Conservation (phyloP, 371 early-diverging fungal species). For the Cokeromyces recurvatus region DNA sequence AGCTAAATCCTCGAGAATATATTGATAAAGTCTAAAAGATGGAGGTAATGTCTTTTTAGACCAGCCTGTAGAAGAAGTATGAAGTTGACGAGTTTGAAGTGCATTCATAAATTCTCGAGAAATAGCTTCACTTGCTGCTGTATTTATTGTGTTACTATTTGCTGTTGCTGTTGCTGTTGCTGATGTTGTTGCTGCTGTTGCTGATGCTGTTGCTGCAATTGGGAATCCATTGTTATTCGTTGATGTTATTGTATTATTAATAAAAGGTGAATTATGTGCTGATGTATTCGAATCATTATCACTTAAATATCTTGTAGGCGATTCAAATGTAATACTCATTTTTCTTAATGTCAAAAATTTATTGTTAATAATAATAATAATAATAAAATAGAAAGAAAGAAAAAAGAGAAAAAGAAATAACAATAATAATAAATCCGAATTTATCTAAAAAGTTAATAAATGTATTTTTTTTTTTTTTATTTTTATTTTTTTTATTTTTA, state of each 20-base stretch:
- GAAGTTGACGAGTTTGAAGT: slow-evolving; percentile 10
- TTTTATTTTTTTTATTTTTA: too few relatives aligned
- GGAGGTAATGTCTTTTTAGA: not conserved
- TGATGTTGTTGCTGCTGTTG: not conserved
- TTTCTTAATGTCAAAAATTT: not conserved
- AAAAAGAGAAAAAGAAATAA: not conserved
- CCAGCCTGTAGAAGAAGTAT: not conserved
- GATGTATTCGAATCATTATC: not conserved
- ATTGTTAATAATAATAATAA: not conserved
- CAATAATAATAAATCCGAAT: not conserved
- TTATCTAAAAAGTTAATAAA: not conserved
- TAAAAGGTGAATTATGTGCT: not conserved
- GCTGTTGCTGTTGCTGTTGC: slow-evolving; percentile 3
- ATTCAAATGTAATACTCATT: slow-evolving; percentile 24
- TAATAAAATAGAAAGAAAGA: slow-evolving; percentile 2
- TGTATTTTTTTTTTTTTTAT: too few relatives aligned
- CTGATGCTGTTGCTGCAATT: not conserved
- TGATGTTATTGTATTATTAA: too few relatives aligned
- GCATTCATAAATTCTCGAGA: slow-evolving; percentile 21
- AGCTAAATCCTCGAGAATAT: slow-evolving; percentile 5
- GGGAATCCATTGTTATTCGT: not conserved
- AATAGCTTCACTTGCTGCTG: not conserved
- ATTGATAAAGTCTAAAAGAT: not conserved
- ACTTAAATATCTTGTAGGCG: slow-evolving; percentile 15
- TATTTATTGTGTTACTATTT: not conserved